Base-by-base conservation (phyloP, 1,284 basidiomycete species). In the Porodaedalea pini region DNA sequence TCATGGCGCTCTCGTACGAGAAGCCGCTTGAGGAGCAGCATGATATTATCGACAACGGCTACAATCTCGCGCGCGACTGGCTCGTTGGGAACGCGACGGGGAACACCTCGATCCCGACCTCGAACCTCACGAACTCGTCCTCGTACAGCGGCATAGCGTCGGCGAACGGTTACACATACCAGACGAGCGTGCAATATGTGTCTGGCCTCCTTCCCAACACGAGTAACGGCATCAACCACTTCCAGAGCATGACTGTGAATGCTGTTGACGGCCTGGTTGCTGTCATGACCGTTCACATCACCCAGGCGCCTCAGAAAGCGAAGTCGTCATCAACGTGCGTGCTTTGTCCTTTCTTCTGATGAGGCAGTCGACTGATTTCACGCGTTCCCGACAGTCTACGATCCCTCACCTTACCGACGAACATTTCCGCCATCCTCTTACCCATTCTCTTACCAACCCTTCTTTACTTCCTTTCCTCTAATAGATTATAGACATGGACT, bases 191-290 rank as follows among this genome's bases (percentile, higher is more conserved):
- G 43, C 65, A 72, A 27, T 94, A 92, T 65, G 73, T 86, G 13
- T 77, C 83, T 0, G 89, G 90, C 0, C 67, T 91, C 45, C 74
- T 92, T 13, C 67, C 75, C 59, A 88, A 92, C 65, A 79, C 83
- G 1, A 89, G 82, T 58, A 69, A 77, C 7, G 88, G 83, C 3
- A 83, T 98, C 66, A 97, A 97, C 68, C 92, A 94, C 69, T 81
- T 80, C 61, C 51, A 76, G 39, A 80, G 75, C 27, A 90, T 96
- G 4, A 71, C 77, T 8, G 68, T 81, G 13, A 85, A 83, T 51
- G 85, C 93, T 0, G 78, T 87, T 4, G 94, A 98, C 68, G 94
- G 95, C 0, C 75, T 94, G 3, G 87, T 97, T 0, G 93, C 92
- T 0, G 75, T 98, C 1, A 66, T 96, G 63, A 86, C 84, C 0